phyloP scores from a whole-genome alignment of 176 grass and related monocot species.

The Canna indica region DNA sequence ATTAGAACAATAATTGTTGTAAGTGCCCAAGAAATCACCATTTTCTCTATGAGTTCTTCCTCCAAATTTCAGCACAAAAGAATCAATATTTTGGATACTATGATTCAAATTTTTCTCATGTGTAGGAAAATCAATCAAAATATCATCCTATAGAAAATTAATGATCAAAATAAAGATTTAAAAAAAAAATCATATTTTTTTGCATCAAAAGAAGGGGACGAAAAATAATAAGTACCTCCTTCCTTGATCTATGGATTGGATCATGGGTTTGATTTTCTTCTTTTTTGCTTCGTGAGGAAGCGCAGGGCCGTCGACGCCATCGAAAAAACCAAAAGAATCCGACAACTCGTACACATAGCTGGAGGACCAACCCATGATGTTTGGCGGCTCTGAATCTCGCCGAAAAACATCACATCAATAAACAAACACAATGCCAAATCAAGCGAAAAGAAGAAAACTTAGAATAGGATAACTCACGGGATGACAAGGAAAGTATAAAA shows the following conservation, averaged over 20 bases:
- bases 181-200: no score
- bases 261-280: conserved; percentile 34
- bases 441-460: background rate
- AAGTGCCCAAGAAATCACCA: no score
- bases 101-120: background rate
- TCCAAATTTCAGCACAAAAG: no score
- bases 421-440: background rate
- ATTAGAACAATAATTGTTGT: no score
- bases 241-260: conserved; percentile 14
- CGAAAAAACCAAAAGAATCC: conserved; percentile 11
- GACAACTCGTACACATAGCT: conserved; percentile 61
- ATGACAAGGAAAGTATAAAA: conserved; percentile 34
- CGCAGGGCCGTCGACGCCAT: conserved; percentile 5
- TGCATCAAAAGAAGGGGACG: conserved; percentile 22
- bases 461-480: conserved; percentile 33
- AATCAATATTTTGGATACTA: background rate
- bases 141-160: background rate
- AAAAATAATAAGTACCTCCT: background rate
- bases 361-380: conserved; percentile 77
- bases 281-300: background rate
- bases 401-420: background rate
- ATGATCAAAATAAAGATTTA: no score
- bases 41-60: background rate
- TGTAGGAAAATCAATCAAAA: background rate
- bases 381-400: conserved; percentile 54